Base-by-base conservation (phyloP, 768 basidiomycete species). In the Macrolepiota dolichaula region DNA sequence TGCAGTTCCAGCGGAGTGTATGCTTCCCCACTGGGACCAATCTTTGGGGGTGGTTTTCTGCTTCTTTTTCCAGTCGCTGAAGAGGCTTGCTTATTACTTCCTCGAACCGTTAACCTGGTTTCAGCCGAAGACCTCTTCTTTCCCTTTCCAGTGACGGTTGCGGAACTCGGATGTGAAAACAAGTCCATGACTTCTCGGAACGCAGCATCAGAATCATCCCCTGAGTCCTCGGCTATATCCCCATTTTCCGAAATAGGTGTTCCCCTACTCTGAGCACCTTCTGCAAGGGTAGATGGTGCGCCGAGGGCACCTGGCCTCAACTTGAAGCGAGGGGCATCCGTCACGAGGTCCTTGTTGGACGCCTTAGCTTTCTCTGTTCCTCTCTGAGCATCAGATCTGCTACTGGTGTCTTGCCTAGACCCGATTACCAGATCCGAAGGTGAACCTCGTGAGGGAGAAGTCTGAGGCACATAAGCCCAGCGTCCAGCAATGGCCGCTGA, bases 1-100 rank as follows among this genome's bases (percentile, higher is more conserved):
- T 94, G 93, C 51, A 84, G 73, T 71, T 95, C 93, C 24, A 94
- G 69, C 1, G 90, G 89, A 1, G 92, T 94, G 64, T 87, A 94
- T 10, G 85, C 54, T 69, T 87, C 69, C 0, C 91, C 92, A 62
- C 85, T 82, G 1, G 90, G 88, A 1, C 91, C 92, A 24, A 88
- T 62, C 61, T 79, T 80, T 1, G 32, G 59, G 29, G 73, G 73
- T 2, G 61, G 65, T 57, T 74, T 76, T 65, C 79, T 82, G 44
- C 69, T 66, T 35, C 36, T 54, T 27, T 46, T 40, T 4, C 22
- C 22, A 3, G 22, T 19, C 71, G 62, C 57, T 62, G 66, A 13
- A 61, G 60, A 63, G 71, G 12, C 44, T 65, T 17, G 53, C 69
- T n/a, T n/a, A n/a, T 47, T 51, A 63, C 62, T 69, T 72, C 44